Evolutionary conservation across 148 eudicot genomes (phyloP).

Genomic region (Chenopodium suecicum): DNA sequence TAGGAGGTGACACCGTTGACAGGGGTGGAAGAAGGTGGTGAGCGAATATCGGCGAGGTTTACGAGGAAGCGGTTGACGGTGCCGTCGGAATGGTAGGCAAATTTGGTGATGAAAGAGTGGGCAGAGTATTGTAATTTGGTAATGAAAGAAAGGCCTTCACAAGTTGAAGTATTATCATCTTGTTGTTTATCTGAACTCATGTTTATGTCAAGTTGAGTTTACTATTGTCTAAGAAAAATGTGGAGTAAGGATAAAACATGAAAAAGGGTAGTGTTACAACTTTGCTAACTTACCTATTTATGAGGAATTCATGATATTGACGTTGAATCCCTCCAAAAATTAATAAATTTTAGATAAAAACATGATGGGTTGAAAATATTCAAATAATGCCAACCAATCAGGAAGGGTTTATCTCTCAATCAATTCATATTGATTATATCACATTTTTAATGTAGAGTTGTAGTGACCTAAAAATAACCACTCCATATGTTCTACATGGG

Average conservation of each 20-base stretch:
- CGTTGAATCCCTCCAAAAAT: no score
- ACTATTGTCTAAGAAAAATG: not conserved
- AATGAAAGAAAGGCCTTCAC: constrained; percentile 14
- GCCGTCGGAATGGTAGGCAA: constrained; percentile 23
- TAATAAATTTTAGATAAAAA: no score
- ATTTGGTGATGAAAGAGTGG: not conserved
- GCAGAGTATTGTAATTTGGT: not conserved
- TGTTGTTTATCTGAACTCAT: not conserved
- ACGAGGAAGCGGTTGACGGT: constrained; percentile 40
- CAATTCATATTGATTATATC: no score
- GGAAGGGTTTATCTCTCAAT: no score
- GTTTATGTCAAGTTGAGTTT: not conserved
- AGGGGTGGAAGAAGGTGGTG: constrained; percentile 24
- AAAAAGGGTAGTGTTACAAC: no score
- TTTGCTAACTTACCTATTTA: no score
- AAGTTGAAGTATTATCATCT: not conserved
- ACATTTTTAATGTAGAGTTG: no score
- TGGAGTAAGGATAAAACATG: not conserved
- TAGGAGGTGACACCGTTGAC: constrained; percentile 25
- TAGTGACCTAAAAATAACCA: no score
- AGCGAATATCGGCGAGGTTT: constrained; percentile 22
- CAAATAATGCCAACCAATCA: no score
- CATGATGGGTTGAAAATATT: no score
- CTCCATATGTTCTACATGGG: no score
- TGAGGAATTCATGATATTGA: no score